Base-by-base conservation (phyloP, 2,329 filamentous ascomycete genomes). In the Blastomyces gilchristii region DNA sequence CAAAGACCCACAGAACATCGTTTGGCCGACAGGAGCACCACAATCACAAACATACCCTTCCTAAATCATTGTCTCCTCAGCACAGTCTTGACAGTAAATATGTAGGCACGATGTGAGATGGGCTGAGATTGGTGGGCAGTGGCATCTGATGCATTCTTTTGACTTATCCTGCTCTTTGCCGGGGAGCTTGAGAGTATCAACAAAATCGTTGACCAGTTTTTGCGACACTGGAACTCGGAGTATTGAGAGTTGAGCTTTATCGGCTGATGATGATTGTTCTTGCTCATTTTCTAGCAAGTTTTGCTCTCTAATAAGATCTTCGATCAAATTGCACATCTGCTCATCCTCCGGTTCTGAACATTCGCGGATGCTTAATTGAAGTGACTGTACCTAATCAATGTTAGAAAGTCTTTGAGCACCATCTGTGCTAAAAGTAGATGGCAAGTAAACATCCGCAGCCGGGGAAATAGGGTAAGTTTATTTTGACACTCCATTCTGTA, bases 41-140 rank as follows among this genome's bases (percentile, higher is more conserved):
- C 68, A 71, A 53, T 63, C 60, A 62, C 58, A 60, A 53, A 60
- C 58, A 47, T 18, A 59, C 49, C 53, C 53, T 25, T 7, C 37
- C 18, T 53, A 5, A 31, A 47, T 18, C 58, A 60, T 43, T 18
- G 45, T 16, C 31, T 59, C 57, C 1, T 58, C 61, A 8, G 83
- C 72, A 66, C 84, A 87, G 0, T 72, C 69, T 1, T 69, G 63
- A 70, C 85, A 87, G 66, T 83, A 83, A 5, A 85, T 70, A 64
- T 87, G 84, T 18, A 76, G 73, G 68, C 85, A 87, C 4, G 76
- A 71, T 0, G 82, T 82, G 39, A 82, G 72, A 11, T 75, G 70
- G 0, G 80, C 75, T 0, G 76, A 66, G 0, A 70, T 66, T 0
- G 81, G 80, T 0, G 70, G 58, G 28, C 69, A 67, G 2, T 68